Base-by-base conservation (phyloP, 805 yeast genomes). In the Lipomyces chichibuensis region DNA sequence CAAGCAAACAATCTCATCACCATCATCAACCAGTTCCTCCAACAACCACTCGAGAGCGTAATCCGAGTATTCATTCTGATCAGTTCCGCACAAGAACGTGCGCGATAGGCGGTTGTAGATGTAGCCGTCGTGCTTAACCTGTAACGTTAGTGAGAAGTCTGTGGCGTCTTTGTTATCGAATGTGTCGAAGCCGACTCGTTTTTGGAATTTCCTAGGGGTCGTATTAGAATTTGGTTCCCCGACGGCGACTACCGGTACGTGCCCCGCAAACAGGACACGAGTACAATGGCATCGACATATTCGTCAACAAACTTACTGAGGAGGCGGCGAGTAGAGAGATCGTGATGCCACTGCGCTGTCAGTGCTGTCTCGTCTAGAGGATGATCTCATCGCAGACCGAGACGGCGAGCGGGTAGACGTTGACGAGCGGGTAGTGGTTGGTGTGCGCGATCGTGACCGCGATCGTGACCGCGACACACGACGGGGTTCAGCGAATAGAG, bases 1-100 rank as follows among this genome's bases (percentile, higher is more conserved):
- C 23, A 83, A 70, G 51, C 84, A 80, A 1, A 84, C 81, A 5
- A 84, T 71, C 25, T 82, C 83, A 68, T 83, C 86, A 25, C 83
- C 82, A 64, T 83, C 84, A 29, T 75, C 77, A 20, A 80, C 74
- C 64, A 83, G 74, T 65, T 83, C 81, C 52, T 80, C 82, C 3
- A 84, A 68, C 1, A 83, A 75, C 85, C 85, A 83, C 58, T 76
- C 79, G 32, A 83, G 69, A 4, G 84, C 84, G 13, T 74, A 73
- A n/a, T 79, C 76, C 17, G 85, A 80, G 64, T 80, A 78, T 46
- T 77, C 79, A 65, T 80, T 78, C 25, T 79, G 77, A 72, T 83
- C 84, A 59, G 78, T 80, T 3, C 84, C 85, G 58, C 82, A 78
- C 57, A 84, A 70, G 46, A 83, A 75, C 9, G 85, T 82, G 43